These are phyloP conservation scores for Globisporangium barbulae DNA, from an alignment of 352 stramenopile species.

Conservation along the genomic window DNA sequence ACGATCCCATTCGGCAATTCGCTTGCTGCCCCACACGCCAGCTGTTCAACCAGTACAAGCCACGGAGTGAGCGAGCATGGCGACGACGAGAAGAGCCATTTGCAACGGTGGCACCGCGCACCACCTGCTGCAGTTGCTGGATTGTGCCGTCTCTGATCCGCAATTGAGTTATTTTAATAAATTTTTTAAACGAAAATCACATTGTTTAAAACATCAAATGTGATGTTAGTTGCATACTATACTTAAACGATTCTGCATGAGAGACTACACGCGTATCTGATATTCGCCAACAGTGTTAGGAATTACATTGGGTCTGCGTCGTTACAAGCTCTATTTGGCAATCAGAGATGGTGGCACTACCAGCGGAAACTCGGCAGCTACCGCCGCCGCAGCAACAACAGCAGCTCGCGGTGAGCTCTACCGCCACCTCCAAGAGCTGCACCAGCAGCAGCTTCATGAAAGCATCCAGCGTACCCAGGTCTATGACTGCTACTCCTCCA, in stretches of 20 bases:
- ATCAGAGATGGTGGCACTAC: conserved; percentile 1
- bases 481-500: neutral
- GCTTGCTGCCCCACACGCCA: neutral
- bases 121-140: conserved; percentile 6
- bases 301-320: neutral
- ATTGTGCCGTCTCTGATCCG: too few species aligned
- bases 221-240: too few species aligned
- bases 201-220: too few species aligned
- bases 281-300: neutral
- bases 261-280: neutral
- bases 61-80: neutral
- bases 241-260: too few species aligned
- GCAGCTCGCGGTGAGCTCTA: neutral
- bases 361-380: neutral
- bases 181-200: too few species aligned
- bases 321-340: conserved; percentile 9
- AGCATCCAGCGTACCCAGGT: neutral
- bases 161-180: too few species aligned
- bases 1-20: neutral
- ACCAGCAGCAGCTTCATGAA: neutral
- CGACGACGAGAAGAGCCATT: neutral
- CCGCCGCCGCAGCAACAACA: neutral
- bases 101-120: neutral
- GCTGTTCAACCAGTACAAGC: neutral
- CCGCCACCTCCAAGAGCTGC: neutral